These are phyloP conservation scores for Phialocephala sp. DNA, from an alignment of 2,329 filamentous ascomycete genomes.

Conservation along the genomic window DNA sequence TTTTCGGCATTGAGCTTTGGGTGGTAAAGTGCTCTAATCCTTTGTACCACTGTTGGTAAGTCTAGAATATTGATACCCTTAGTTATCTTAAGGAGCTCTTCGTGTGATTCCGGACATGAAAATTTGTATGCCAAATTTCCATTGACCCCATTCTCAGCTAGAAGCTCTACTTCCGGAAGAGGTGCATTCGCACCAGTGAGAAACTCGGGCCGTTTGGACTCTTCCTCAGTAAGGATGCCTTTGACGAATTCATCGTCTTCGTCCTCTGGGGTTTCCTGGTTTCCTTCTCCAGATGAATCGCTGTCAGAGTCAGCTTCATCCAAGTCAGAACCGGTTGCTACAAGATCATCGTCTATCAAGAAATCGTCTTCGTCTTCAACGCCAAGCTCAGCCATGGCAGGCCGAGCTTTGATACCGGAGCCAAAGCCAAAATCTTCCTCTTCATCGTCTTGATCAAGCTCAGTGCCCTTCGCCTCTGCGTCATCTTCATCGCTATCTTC, in stretches of 20 bases:
- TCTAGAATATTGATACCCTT: constrained; percentile 66
- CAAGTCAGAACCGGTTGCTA: constrained; percentile 80
- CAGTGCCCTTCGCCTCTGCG: constrained; percentile 47
- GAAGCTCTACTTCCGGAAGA: constrained; percentile 49
- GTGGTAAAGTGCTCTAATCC: constrained; percentile 91
- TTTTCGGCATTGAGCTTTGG: constrained; percentile 85
- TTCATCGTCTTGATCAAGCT: constrained; percentile 45
- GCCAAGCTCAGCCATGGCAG: constrained; percentile 60
- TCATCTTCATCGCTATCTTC: constrained; percentile 69
- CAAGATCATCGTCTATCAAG: constrained; percentile 83
- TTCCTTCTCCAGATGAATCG: constrained; percentile 51
- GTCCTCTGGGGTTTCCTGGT: constrained; percentile 47
- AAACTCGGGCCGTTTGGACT: constrained; percentile 60
- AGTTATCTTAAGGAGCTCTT: constrained; percentile 72
- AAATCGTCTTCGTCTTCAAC: constrained; percentile 97
- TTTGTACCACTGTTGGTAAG: constrained; percentile 80
- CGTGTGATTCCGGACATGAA: constrained; percentile 78
- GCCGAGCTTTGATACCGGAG: constrained; percentile 59
- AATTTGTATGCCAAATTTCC: constrained; percentile 81
- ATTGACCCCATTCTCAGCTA: constrained; percentile 44
- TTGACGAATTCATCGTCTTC: constrained; percentile 76
- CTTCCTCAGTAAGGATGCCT: constrained; percentile 66
- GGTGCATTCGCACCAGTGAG: constrained; percentile 51
- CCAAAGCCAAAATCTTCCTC: constrained; percentile 66
- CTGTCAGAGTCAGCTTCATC: constrained; percentile 52